phyloP scores from a whole-genome alignment of 2,329 filamentous ascomycete species.

The Nothophoma quercina region DNA sequence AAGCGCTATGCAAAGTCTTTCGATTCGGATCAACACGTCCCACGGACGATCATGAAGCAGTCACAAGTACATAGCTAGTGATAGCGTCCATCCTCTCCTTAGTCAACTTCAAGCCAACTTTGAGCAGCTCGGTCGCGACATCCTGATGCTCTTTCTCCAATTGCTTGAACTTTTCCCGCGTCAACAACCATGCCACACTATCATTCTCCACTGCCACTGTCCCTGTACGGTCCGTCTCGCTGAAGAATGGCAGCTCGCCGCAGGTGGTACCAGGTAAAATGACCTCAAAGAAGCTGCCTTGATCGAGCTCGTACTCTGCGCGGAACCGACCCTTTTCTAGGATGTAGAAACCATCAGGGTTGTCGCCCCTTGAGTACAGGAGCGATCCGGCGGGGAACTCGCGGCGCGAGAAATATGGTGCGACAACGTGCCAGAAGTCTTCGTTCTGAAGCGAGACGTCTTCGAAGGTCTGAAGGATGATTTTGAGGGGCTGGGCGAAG shows the following conservation, averaged over 20 bases:
- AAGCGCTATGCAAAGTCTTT: constrained; percentile 1
- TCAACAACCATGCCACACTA: constrained; percentile 83
- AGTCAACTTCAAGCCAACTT: constrained; percentile 89
- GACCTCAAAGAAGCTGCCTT: constrained; percentile 87
- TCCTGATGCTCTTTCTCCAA: constrained; percentile 77
- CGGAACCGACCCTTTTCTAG: constrained; percentile 88
- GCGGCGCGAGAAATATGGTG: constrained; percentile 75
- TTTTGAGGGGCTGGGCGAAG: constrained; percentile 87
- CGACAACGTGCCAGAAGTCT: constrained; percentile 91
- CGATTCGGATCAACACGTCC: neutral
- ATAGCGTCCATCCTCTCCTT: constrained; percentile 87
- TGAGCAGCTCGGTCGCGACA: constrained; percentile 82
- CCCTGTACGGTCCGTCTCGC: constrained; percentile 84
- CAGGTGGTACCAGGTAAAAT: constrained; percentile 95
- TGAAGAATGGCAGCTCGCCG: constrained; percentile 95
- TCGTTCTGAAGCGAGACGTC: constrained; percentile 85
- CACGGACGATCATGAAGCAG: constrained; percentile 27
- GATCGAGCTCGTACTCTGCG: constrained; percentile 88
- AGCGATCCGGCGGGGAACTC: constrained; percentile 73
- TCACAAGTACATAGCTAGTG: constrained; percentile 55
- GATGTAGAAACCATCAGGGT: constrained; percentile 85
- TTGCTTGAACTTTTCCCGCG: constrained; percentile 72
- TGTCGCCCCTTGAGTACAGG: constrained; percentile 78
- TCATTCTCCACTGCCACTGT: constrained; percentile 85
- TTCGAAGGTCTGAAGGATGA: constrained; percentile 96